A percentile compares a stretch with the other conserved stretches of the same genome.
phyloP scores from a whole-genome alignment of 495 filamentous ascomycete genomes.

The Hypoxylon lenormandii region DNA sequence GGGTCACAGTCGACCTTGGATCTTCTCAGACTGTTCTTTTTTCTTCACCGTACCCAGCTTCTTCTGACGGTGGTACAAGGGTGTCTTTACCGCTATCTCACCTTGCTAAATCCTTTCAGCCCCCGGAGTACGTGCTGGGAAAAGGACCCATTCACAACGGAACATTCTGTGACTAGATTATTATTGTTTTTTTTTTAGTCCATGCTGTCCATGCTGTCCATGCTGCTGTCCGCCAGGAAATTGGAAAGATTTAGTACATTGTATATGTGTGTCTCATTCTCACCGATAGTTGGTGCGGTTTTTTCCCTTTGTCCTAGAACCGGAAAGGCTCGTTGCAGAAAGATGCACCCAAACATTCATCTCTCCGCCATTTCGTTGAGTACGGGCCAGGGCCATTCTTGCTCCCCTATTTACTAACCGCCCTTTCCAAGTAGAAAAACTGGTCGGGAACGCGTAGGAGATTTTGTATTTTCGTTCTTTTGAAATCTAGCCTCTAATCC shows the following conservation, averaged over 20 bases:
- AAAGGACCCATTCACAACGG: conserved; percentile 36
- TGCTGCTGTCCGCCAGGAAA: conserved; percentile 48
- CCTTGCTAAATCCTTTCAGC: conserved; percentile 49
- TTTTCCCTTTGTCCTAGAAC: conserved; percentile 51
- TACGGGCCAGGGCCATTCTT: conserved; percentile 39
- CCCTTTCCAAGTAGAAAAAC: conserved; percentile 47
- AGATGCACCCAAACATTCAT: conserved; percentile 48
- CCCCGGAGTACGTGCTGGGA: conserved; percentile 28
- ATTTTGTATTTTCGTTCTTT: conserved; percentile 43
- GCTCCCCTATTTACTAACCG: conserved; percentile 42
- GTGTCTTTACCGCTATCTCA: conserved; percentile 47
- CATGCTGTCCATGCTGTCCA: no score
- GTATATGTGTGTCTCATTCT: conserved; percentile 55
- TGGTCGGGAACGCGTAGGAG: conserved; percentile 31
- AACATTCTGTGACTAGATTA: conserved; percentile 40
- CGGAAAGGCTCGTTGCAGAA: conserved; percentile 54
- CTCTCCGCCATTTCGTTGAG: conserved; percentile 51
- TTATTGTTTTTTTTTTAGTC: conserved; percentile 41
- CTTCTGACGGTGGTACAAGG: conserved; percentile 36
- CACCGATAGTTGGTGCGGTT: conserved; percentile 53
- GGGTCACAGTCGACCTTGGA: conserved; percentile 13
- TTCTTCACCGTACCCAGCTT: conserved; percentile 46
- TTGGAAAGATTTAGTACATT: conserved; percentile 34
- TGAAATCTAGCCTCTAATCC: conserved; percentile 41
- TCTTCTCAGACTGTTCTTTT: conserved; percentile 17